These are phyloP conservation scores for Hamamelis virginiana DNA, from an alignment of 164 flowering plant genomes.

Conservation along the genomic window DNA sequence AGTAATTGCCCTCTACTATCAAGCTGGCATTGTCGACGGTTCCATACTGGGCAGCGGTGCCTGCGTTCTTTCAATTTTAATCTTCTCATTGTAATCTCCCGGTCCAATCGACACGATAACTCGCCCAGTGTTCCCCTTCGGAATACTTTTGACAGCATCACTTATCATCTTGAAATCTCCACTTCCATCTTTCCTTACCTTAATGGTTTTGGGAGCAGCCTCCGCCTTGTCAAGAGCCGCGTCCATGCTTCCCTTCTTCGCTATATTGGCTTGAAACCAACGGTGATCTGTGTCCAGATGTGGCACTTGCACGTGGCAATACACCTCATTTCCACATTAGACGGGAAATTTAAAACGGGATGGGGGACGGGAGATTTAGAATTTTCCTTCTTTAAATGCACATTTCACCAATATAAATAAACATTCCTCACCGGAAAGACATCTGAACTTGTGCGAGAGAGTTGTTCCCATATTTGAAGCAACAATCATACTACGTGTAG, in stretches of 20 bases:
- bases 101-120: constrained; percentile 41
- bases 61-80: constrained; percentile 33
- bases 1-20: no score
- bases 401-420: no score
- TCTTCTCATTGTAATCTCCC: constrained; percentile 56
- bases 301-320: no score
- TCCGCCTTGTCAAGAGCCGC: constrained; percentile 32
- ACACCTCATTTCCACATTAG: no score
- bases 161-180: constrained; percentile 63
- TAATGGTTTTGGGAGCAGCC: constrained; percentile 24
- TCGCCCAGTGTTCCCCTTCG: constrained; percentile 33
- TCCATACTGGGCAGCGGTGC: no score
- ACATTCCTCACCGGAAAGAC: background rate
- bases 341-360: no score
- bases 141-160: constrained; percentile 56
- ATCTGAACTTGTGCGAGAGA: background rate
- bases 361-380: no score
- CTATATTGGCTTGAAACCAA: no score
- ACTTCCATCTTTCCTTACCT: constrained; percentile 44
- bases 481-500: background rate
- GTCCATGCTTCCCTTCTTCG: no score
- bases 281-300: no score
- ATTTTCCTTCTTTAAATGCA: constrained; percentile 8
- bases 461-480: background rate
- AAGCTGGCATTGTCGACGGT: no score